Conservation (phyloP, 1,139 yeast genomes). For the Saccharomyces uvarum region DNA sequence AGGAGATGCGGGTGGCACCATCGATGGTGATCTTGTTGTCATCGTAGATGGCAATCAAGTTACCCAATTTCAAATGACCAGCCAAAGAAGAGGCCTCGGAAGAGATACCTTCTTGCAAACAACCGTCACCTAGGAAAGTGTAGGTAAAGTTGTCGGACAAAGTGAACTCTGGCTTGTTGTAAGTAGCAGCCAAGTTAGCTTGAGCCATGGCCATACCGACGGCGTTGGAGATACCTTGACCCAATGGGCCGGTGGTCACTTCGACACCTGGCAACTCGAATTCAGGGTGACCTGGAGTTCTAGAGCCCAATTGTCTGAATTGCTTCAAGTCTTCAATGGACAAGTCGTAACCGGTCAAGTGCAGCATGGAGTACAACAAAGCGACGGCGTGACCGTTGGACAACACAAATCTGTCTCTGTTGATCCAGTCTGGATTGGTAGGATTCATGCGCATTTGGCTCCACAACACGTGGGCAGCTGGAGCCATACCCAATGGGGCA, state of each 20-base stretch:
- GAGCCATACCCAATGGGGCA: constrained; percentile 98
- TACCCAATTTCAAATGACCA: constrained; percentile 91
- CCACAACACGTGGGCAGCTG: constrained; percentile 71
- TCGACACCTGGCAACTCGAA: constrained; percentile 78
- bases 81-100: constrained; percentile 93
- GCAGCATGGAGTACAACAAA: constrained; percentile 76
- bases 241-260: constrained; percentile 98
- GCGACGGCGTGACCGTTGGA: constrained; percentile 98
- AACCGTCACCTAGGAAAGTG: constrained; percentile 91
- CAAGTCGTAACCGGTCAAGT: constrained; percentile 76
- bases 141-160: constrained; percentile 72
- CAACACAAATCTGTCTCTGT: constrained; percentile 90
- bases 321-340: constrained; percentile 79
- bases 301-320: constrained; percentile 86
- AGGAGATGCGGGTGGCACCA: constrained; percentile 84
- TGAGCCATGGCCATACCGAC: constrained; percentile 97
- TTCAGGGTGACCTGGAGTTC: constrained; percentile 98
- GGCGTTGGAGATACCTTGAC: constrained; percentile 96
- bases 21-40: constrained; percentile 96
- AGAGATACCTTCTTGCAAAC: constrained; percentile 97
- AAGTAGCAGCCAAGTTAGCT: constrained; percentile 83
- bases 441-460: constrained; percentile 83
- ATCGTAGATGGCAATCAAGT: constrained; percentile 93
- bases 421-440: constrained; percentile 82
- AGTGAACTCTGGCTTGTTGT: constrained; percentile 77